Percentiles rank a stretch among this genome's conserved stretches.
These are phyloP conservation scores for Barbatosphaeria neglecta DNA, from an alignment of 495 filamentous ascomycete genomes.

Conservation along the genomic window DNA sequence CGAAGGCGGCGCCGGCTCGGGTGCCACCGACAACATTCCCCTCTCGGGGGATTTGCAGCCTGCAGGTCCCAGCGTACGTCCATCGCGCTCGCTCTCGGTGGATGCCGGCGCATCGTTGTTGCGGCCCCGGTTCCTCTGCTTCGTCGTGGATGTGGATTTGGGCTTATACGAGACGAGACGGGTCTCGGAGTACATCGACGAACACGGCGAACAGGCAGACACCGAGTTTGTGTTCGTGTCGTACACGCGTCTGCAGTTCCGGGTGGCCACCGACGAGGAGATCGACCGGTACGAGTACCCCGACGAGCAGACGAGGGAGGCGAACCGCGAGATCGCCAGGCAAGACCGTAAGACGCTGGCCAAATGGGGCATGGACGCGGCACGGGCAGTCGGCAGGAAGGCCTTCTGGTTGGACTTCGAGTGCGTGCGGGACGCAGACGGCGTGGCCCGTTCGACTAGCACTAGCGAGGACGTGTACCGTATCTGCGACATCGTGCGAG, in stretches of 20 bases:
- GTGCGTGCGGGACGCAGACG: constrained; percentile 3
- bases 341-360: not conserved
- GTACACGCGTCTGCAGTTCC: constrained; percentile 4
- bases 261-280: not conserved
- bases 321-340: not conserved
- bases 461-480: constrained; percentile 2
- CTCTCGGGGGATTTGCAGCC: not conserved
- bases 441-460: not conserved
- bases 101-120: no score
- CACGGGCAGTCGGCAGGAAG: not conserved
- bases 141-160: not conserved
- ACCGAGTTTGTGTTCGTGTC: constrained; percentile 5
- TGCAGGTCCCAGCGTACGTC: no score
- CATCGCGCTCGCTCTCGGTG: no score
- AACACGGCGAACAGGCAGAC: constrained; percentile 1
- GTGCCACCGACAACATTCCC: not conserved
- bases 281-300: constrained; percentile 1
- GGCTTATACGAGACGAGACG: constrained; percentile 1
- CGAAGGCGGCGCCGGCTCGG: no score
- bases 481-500: constrained; percentile 4
- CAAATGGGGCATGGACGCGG: constrained; percentile 3
- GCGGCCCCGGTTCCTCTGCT: constrained; percentile 1
- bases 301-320: not conserved
- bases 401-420: constrained; percentile 8
- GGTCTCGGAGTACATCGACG: constrained; percentile 1